Conservation (phyloP, 495 filamentous ascomycete species). For the Podospora pseudocomata region DNA sequence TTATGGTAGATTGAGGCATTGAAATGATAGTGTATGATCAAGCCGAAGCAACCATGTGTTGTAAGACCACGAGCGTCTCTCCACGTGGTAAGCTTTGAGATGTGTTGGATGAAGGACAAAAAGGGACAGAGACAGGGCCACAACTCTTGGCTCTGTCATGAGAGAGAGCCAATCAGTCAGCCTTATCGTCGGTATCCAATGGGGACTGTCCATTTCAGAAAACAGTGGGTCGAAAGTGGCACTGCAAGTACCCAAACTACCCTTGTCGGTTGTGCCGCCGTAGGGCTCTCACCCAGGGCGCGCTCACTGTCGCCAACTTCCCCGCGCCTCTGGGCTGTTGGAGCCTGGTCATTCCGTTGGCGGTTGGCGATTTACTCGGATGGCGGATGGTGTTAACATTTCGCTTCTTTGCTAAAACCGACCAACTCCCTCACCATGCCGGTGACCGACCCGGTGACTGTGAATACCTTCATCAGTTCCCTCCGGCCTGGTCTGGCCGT, state of each 20-base stretch:
- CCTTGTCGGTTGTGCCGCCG: neutral
- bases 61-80: neutral
- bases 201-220: neutral
- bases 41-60: neutral
- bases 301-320: neutral
- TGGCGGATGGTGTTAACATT: neutral
- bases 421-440: slow-evolving; percentile 4
- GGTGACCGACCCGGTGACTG: neutral
- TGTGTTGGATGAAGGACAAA: neutral
- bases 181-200: neutral
- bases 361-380: neutral
- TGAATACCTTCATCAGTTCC: slow-evolving; percentile 10
- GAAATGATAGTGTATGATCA: neutral
- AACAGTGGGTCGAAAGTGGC: neutral
- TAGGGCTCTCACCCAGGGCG: neutral
- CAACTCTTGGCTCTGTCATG: neutral
- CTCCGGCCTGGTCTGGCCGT: neutral
- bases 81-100: neutral
- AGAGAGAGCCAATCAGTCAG: neutral
- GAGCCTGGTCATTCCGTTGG: neutral
- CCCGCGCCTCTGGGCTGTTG: neutral
- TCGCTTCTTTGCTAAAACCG: neutral
- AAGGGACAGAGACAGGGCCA: neutral
- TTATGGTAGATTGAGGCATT: neutral
- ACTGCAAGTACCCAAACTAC: neutral